phyloP scores from a whole-genome alignment of 768 basidiomycete genomes.

The Mycena vulgaris region DNA sequence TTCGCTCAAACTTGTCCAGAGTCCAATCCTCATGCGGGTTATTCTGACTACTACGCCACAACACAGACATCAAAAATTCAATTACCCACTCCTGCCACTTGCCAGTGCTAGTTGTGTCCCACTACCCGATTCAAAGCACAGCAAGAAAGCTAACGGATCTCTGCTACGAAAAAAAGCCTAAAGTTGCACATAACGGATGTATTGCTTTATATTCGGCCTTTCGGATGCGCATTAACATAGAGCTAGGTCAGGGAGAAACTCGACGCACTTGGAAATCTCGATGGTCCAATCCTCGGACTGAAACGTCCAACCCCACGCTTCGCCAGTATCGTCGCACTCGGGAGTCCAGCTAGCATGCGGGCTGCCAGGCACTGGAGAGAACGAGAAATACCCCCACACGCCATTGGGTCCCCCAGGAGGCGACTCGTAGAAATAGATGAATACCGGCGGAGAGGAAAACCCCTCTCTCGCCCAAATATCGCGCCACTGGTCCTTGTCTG shows the following conservation, averaged over 20 bases:
- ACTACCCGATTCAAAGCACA: too few species aligned
- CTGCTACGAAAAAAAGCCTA: too few species aligned
- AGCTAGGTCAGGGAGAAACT: background rate
- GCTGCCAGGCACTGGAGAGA: constrained; percentile 17
- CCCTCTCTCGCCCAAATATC: constrained; percentile 28
- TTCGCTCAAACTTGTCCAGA: too few species aligned
- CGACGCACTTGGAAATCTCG: constrained; percentile 33
- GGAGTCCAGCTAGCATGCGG: constrained; percentile 29
- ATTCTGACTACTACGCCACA: too few species aligned
- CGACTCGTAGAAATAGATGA: constrained; percentile 30
- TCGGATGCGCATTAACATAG: background rate
- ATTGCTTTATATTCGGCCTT: constrained; percentile 35
- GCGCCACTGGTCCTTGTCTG: constrained; percentile 13
- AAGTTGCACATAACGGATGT: constrained; percentile 31
- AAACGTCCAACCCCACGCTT: constrained; percentile 29
- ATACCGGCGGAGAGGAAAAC: constrained; percentile 4
- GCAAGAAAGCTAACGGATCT: too few species aligned
- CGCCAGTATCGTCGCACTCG: constrained; percentile 20
- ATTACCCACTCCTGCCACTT: too few species aligned
- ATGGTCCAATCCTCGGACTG: constrained; percentile 33
- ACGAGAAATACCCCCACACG: constrained; percentile 34
- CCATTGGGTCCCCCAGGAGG: constrained; percentile 28
- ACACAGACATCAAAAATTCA: too few species aligned
- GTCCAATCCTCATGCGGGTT: too few species aligned
- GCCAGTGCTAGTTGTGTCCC: too few species aligned